Evolutionary conservation across 805 yeast genomes (phyloP).

Genomic region (Lipomyces sp.): DNA sequence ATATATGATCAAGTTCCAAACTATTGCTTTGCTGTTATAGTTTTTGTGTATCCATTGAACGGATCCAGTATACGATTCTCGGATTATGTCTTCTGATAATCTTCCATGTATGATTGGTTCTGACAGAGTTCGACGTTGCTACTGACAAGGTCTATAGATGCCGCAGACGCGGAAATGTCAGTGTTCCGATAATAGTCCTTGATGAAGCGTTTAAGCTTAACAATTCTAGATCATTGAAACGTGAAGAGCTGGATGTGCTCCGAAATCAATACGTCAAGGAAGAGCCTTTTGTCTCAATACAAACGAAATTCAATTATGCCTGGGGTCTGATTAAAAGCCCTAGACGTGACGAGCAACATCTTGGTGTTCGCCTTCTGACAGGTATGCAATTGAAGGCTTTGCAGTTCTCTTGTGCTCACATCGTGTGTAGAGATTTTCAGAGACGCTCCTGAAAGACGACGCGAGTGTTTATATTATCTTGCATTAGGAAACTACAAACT

Average conservation of each 20-base stretch:
- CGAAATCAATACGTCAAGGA: slow-evolving; percentile 79
- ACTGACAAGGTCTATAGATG: slow-evolving; percentile 27
- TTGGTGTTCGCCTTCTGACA: slow-evolving; percentile 78
- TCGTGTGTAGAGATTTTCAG: slow-evolving; percentile 53
- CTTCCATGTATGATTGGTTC: slow-evolving; percentile 23
- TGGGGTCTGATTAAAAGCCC: slow-evolving; percentile 90
- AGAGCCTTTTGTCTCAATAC: slow-evolving; percentile 77
- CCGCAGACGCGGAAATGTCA: slow-evolving; percentile 41
- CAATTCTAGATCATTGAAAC: slow-evolving; percentile 24
- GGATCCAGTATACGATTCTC: background rate
- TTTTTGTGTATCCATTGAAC: too few relatives aligned
- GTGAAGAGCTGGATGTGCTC: slow-evolving; percentile 70
- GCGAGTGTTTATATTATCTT: slow-evolving; percentile 88
- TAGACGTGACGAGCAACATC: slow-evolving; percentile 65
- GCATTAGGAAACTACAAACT: slow-evolving; percentile 86
- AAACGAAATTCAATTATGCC: slow-evolving; percentile 89
- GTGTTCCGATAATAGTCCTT: background rate
- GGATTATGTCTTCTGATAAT: slow-evolving; percentile 16
- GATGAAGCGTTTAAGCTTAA: background rate
- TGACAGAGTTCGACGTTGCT: background rate
- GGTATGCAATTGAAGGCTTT: slow-evolving; percentile 44
- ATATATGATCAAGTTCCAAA: too few relatives aligned
- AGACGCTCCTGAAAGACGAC: slow-evolving; percentile 77
- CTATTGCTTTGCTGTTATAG: too few relatives aligned
- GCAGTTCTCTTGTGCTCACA: background rate